A percentile compares a stretch with the other conserved stretches of the same genome.
phyloP scores from a whole-genome alignment of 805 yeast species.

The Ogataea angusta region DNA sequence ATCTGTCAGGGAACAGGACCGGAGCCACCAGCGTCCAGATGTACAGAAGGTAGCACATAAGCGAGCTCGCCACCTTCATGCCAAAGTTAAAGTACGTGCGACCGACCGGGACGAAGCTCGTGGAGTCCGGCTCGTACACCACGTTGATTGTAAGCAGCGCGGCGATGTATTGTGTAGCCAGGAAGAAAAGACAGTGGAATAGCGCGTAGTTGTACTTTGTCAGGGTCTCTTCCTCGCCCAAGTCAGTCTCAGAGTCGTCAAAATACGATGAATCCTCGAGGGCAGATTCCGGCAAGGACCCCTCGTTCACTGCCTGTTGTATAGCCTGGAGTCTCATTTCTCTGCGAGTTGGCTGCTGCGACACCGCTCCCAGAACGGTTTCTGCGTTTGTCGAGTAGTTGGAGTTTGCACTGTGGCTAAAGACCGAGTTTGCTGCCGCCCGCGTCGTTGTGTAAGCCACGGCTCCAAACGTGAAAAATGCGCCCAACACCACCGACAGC shows the following conservation, averaged over 20 bases:
- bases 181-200: conserved; percentile 86
- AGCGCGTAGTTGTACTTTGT: conserved; percentile 83
- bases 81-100: conserved; percentile 92
- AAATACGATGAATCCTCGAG: conserved; percentile 68
- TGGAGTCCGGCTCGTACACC: conserved; percentile 74
- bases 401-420: conserved; percentile 37
- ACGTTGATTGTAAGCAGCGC: conserved; percentile 91
- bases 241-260: conserved; percentile 39
- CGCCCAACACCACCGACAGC: conserved; percentile 82
- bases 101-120: conserved; percentile 95
- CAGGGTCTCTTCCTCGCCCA: conserved; percentile 56
- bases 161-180: conserved; percentile 97
- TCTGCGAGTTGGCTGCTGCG: conserved; percentile 53
- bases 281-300: conserved; percentile 91
- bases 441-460: conserved; percentile 96
- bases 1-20: conserved; percentile 83
- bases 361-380: conserved; percentile 39
- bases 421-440: conserved; percentile 82
- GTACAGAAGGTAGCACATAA: conserved; percentile 85
- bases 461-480: conserved; percentile 89
- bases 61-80: conserved; percentile 89
- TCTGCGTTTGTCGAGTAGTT: conserved; percentile 32
- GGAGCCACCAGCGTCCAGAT: conserved; percentile 94
- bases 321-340: conserved; percentile 86
- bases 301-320: conserved; percentile 93